phyloP scores from a whole-genome alignment of 495 filamentous ascomycete genomes.

The Glutinoglossum americanum region DNA sequence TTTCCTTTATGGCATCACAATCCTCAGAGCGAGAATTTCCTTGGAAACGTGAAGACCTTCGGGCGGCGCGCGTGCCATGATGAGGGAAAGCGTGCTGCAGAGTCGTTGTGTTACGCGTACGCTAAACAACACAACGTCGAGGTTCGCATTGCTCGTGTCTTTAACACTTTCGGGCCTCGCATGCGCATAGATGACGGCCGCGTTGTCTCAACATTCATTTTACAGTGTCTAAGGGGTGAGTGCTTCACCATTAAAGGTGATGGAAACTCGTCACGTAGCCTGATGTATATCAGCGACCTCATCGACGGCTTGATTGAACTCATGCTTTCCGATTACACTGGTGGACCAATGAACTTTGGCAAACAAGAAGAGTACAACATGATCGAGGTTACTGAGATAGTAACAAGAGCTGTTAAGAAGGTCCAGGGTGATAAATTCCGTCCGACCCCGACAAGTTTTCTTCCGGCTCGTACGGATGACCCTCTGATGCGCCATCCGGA shows the following conservation, averaged over 20 bases:
- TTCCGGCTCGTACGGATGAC: constrained; percentile 13
- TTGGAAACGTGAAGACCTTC: constrained; percentile 15
- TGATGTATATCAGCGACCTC: constrained; percentile 14
- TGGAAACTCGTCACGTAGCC: constrained; percentile 13
- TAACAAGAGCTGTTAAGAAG: constrained; percentile 10
- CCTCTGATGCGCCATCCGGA: constrained; percentile 13
- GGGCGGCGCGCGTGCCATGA: constrained; percentile 16
- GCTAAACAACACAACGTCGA: constrained; percentile 13
- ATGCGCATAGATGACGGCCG: constrained; percentile 14
- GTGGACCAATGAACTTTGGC: constrained; percentile 15
- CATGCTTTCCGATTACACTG: constrained; percentile 13
- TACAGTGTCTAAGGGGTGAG: constrained; percentile 11
- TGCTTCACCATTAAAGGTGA: constrained; percentile 13
- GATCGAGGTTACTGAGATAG: constrained; percentile 11
- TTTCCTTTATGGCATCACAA: constrained; percentile 10
- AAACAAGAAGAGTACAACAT: constrained; percentile 15
- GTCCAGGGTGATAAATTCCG: constrained; percentile 1
- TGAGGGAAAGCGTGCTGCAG: constrained; percentile 17
- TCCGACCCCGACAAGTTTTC: constrained; percentile 3
- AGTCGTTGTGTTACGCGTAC: constrained; percentile 15
- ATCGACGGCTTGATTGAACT: constrained; percentile 12
- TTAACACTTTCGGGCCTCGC: constrained; percentile 15
- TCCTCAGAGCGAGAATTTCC: constrained; percentile 14
- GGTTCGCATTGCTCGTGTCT: constrained; percentile 16
- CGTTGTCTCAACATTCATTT: constrained; percentile 16